phyloP scores from a whole-genome alignment of 2,329 filamentous ascomycete genomes.

The Aspergillus versicolor region DNA sequence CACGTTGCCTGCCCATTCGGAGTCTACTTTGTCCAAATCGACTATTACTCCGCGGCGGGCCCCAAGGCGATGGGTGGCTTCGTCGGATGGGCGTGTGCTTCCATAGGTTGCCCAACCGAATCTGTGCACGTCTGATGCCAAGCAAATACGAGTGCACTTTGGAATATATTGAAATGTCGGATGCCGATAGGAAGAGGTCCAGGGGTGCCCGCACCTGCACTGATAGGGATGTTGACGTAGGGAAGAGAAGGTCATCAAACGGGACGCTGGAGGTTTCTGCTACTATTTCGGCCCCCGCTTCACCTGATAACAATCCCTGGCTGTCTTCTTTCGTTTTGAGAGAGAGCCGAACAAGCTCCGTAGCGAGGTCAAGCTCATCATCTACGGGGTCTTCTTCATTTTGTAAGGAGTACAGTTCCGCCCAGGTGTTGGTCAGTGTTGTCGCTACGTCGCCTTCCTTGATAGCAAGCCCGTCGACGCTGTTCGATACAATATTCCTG shows the following conservation, averaged over 20 bases:
- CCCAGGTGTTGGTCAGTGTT: conserved; percentile 75
- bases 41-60: conserved; percentile 62
- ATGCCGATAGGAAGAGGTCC: conserved; percentile 77
- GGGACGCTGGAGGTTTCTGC: conserved; percentile 44
- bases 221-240: conserved; percentile 68
- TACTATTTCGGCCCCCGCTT: conserved; percentile 17
- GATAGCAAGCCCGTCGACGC: conserved; percentile 64
- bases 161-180: conserved; percentile 77
- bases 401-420: conserved; percentile 72
- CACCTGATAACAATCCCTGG: conserved; percentile 23
- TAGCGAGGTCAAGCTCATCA: conserved; percentile 78
- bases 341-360: conserved; percentile 69
- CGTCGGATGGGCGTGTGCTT: conserved; percentile 76
- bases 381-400: conserved; percentile 72
- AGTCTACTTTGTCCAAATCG: conserved; percentile 61
- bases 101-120: conserved; percentile 83
- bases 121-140: conserved; percentile 79
- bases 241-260: conserved; percentile 81
- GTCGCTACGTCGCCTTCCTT: conserved; percentile 85
- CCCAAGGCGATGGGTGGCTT: conserved; percentile 71
- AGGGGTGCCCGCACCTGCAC: conserved; percentile 76
- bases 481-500: conserved; percentile 54
- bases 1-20: conserved; percentile 61
- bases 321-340: conserved; percentile 38
- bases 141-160: conserved; percentile 85